Percentiles rank a stretch among this genome's conserved stretches.
phyloP scores from a whole-genome alignment of 805 yeast species.

The Wickerhamiella sergipiensis region DNA sequence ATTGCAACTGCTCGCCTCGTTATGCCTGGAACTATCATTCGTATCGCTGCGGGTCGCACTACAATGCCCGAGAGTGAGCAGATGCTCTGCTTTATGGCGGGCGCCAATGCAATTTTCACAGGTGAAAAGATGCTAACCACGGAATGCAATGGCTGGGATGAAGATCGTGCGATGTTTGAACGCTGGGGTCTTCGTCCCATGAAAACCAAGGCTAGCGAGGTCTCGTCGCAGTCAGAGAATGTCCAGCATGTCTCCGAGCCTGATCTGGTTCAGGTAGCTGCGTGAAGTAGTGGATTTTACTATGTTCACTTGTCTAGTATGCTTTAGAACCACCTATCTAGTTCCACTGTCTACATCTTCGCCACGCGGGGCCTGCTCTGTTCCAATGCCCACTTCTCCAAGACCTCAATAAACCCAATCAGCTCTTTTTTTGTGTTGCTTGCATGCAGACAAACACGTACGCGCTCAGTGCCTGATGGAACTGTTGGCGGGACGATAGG shows the following conservation, averaged over 20 bases:
- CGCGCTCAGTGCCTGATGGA: background rate
- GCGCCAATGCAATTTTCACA: constrained; percentile 69
- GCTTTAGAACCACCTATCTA: too few species aligned
- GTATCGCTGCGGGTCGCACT: constrained; percentile 71
- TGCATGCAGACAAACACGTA: background rate
- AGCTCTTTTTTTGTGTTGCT: background rate
- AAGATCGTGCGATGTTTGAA: constrained; percentile 51
- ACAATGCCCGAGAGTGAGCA: constrained; percentile 71
- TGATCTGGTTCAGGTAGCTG: background rate
- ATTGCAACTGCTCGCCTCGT: constrained; percentile 62
- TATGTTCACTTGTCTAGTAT: too few species aligned
- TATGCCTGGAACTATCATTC: constrained; percentile 59
- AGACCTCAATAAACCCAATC: background rate
- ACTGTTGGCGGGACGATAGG: background rate
- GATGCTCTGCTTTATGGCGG: constrained; percentile 60
- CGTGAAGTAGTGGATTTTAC: too few species aligned
- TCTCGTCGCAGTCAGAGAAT: background rate
- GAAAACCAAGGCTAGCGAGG: constrained; percentile 11
- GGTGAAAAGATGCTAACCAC: constrained; percentile 75
- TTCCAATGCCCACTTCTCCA: background rate
- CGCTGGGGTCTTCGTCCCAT: constrained; percentile 46
- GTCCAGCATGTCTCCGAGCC: background rate
- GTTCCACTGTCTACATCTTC: background rate
- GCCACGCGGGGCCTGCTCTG: background rate
- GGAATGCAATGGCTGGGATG: constrained; percentile 75